Base-by-base conservation (phyloP, 2,329 filamentous ascomycete species). In the Cladophialophora psammophila region DNA sequence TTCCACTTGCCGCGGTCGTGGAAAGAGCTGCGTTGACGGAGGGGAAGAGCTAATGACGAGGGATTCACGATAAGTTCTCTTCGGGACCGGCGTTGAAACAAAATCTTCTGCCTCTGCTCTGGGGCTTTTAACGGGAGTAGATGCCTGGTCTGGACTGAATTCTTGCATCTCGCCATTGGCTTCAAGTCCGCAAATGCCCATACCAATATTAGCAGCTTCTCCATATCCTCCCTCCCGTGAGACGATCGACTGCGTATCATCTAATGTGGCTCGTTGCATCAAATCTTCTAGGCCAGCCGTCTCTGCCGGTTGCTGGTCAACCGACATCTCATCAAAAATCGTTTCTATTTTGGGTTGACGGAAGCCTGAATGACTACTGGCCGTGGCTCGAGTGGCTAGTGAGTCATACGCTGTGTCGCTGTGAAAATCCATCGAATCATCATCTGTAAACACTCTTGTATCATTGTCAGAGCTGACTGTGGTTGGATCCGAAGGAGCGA, bases 391-490 rank as follows among this genome's bases (percentile, higher is more conserved):
- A 9, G 87, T 89, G 65, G 85, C 86, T 65, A 88, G 79, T 57
- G 87, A 89, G 76, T 89, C 87, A 77, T 86, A 89, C 15, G 84
- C 81, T 31, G 84, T 87, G 69, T 89, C 87, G 71, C 86, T 88
- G 72, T 86, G 83, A 69, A 86, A 81, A 71, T 89, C 87, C 56
- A 83, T 83, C 68, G 88, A 88, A 72, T 88, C 86, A 70, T 88
- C 87, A 68, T 88, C 86, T 48, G 83, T 83, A 69, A 87, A 81
- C 35, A 84, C 80, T 63, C 84, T 83, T 69, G 83, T 83, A 72
- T 89, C 87, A 73, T 81, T 84, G 73, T 90, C 87, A 34, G 87
- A 89, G 18, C 85, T 87, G 60, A 87, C 81, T 50, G 86, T 79
- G 35, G 85, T 81, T 63, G 85, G 84, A 74, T 89, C 87, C 26